Evolutionary conservation across 2,329 filamentous ascomycete species (phyloP).

Genomic region (Apiospora marii): DNA sequence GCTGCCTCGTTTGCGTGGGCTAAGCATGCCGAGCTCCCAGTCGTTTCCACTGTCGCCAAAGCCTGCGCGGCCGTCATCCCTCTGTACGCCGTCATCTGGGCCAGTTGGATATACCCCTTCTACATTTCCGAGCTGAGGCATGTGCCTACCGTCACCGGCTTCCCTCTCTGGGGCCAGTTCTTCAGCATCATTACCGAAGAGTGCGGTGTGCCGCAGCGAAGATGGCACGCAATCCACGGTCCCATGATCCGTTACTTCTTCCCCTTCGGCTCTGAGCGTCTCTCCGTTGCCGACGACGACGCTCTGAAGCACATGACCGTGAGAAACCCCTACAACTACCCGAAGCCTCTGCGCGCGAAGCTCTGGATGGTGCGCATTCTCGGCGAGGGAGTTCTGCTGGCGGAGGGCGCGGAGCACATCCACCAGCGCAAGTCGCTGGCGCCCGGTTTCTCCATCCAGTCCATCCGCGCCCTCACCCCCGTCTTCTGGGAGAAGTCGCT

Average conservation of each 20-base stretch:
- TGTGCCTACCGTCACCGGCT: constrained; percentile 50
- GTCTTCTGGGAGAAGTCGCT: constrained; percentile 52
- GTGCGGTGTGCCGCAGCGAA: constrained; percentile 50
- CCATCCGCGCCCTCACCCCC: constrained; percentile 46
- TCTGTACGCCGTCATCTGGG: constrained; percentile 44
- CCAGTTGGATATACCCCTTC: constrained; percentile 49
- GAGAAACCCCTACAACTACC: constrained; percentile 51
- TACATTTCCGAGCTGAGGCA: constrained; percentile 52
- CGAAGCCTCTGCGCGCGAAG: constrained; percentile 47
- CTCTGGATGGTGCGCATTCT: constrained; percentile 52
- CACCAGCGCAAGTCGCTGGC: constrained; percentile 49
- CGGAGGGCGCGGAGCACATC: constrained; percentile 51
- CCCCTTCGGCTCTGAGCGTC: constrained; percentile 52
- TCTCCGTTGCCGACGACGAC: constrained; percentile 53
- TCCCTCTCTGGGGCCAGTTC: constrained; percentile 53
- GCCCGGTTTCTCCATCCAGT: constrained; percentile 48
- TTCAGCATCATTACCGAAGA: constrained; percentile 50
- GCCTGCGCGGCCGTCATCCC: constrained; percentile 35
- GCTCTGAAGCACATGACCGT: constrained; percentile 53
- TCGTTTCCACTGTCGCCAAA: constrained; percentile 31
- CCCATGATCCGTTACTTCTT: constrained; percentile 55
- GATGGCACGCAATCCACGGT: constrained; percentile 51
- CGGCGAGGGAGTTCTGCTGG: constrained; percentile 52
- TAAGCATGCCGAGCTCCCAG: constrained; percentile 35
- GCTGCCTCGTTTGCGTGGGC: constrained; percentile 37